Evolutionary conservation across 352 stramenopile genomes (phyloP).

Genomic region (Aphanomyces cochlioides): DNA sequence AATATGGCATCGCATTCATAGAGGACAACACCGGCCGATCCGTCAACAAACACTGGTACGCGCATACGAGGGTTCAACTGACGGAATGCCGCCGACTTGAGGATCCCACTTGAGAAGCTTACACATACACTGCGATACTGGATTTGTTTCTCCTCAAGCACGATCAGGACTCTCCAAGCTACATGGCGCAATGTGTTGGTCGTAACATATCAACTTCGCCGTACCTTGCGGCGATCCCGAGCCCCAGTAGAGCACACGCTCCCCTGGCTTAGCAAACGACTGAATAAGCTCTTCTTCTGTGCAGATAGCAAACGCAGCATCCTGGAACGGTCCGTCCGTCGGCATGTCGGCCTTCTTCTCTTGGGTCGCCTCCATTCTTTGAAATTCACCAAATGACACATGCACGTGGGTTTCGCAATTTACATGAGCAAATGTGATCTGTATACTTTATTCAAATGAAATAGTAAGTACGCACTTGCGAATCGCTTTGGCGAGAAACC

Average conservation of each 20-base stretch:
- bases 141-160: slow-evolving; percentile 71
- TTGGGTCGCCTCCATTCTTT: slow-evolving; percentile 13
- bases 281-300: slow-evolving; percentile 28
- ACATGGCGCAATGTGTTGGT: not conserved
- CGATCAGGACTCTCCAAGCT: slow-evolving; percentile 82
- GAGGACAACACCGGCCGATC: slow-evolving; percentile 38
- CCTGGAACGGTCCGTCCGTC: not conserved
- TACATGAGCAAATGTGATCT: not conserved
- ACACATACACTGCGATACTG: slow-evolving; percentile 76
- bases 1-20: slow-evolving; percentile 80
- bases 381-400: not conserved
- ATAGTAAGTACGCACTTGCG: too few relatives aligned
- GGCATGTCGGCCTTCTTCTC: not conserved
- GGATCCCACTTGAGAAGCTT: slow-evolving; percentile 77
- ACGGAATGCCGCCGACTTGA: slow-evolving; percentile 75
- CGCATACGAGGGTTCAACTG: slow-evolving; percentile 76
- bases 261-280: slow-evolving; percentile 31
- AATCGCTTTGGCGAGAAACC: too few relatives aligned
- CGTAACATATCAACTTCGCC: not conserved
- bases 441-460: not conserved
- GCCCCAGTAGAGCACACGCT: slow-evolving; percentile 80
- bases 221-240: slow-evolving; percentile 78
- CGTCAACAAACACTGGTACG: slow-evolving; percentile 72
- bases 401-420: not conserved
- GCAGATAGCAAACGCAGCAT: slow-evolving; percentile 20